A percentile compares a stretch with the other conserved stretches of the same genome.
Conservation (phyloP, 1,284 basidiomycete species). For the Tilletia caries region DNA sequence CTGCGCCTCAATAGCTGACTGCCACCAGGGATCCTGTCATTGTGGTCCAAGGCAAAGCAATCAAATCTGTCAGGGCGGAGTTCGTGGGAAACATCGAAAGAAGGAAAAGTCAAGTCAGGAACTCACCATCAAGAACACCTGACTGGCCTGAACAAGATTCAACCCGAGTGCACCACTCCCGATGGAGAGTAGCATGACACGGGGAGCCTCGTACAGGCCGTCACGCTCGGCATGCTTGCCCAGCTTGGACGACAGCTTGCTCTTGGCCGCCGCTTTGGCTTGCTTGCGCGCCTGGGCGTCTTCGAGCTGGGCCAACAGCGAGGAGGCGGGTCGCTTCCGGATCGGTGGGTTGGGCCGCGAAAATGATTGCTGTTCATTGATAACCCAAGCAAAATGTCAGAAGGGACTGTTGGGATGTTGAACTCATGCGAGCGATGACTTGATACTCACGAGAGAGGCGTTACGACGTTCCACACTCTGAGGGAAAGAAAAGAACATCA, state of each 20-base stretch:
- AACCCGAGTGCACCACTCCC: slow-evolving; percentile 10
- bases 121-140: slow-evolving; percentile 15
- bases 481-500: background rate
- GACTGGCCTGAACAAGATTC: slow-evolving; percentile 9
- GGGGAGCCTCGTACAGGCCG: background rate
- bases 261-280: slow-evolving; percentile 16
- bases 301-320: background rate
- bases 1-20: slow-evolving; percentile 81
- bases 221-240: slow-evolving; percentile 25
- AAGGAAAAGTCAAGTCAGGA: slow-evolving; percentile 79
- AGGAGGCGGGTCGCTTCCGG: background rate
- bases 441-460: background rate
- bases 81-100: slow-evolving; percentile 30
- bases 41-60: background rate
- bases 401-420: background rate
- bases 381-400: background rate
- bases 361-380: background rate
- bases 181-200: slow-evolving; percentile 12
- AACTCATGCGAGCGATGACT: background rate
- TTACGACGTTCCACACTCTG: slow-evolving; percentile 5
- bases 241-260: slow-evolving; percentile 20
- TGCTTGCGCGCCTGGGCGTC: background rate
- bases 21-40: slow-evolving; percentile 65
- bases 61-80: too few relatives aligned
- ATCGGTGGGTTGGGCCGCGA: background rate